These are phyloP conservation scores for Maudiozyma bulderi DNA, from an alignment of 805 yeast genomes.

Conservation along the genomic window DNA sequence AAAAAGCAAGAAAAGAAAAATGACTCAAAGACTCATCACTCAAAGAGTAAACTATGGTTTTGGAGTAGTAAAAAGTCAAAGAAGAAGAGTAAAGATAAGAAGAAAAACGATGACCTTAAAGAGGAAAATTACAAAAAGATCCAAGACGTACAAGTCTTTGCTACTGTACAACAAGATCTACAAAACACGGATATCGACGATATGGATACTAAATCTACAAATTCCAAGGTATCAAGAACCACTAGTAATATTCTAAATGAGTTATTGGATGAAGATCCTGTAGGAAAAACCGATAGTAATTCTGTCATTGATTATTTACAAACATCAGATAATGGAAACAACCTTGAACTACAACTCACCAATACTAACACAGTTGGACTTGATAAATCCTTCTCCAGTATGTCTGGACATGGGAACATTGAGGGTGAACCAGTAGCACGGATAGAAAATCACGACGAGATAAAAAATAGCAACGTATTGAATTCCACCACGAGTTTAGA, in stretches of 20 bases:
- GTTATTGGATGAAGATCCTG: neutral
- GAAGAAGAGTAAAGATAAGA: constrained; percentile 5
- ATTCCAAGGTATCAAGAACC: neutral
- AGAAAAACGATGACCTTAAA: neutral
- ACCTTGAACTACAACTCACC: neutral
- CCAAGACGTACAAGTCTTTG: neutral
- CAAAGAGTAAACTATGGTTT: constrained; percentile 21
- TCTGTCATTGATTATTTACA: neutral
- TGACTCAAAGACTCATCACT: constrained; percentile 13
- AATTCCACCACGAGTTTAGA: too few relatives aligned
- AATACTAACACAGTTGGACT: neutral
- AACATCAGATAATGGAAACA: neutral
- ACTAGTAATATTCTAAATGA: neutral
- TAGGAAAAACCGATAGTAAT: neutral
- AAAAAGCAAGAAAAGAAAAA: constrained; percentile 8
- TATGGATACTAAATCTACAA: too few relatives aligned
- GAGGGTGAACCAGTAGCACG: neutral
- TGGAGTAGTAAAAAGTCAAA: constrained; percentile 11
- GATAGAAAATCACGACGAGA: neutral
- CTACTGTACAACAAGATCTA: neutral
- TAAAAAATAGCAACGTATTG: neutral
- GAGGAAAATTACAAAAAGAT: neutral
- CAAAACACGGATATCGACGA: too few relatives aligned
- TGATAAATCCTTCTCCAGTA: neutral
- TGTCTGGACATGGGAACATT: too few relatives aligned